Percentiles rank a stretch among this genome's conserved stretches.
Evolutionary conservation across 2,329 filamentous ascomycete genomes (phyloP).

Genomic region (Fusarium sp.): DNA sequence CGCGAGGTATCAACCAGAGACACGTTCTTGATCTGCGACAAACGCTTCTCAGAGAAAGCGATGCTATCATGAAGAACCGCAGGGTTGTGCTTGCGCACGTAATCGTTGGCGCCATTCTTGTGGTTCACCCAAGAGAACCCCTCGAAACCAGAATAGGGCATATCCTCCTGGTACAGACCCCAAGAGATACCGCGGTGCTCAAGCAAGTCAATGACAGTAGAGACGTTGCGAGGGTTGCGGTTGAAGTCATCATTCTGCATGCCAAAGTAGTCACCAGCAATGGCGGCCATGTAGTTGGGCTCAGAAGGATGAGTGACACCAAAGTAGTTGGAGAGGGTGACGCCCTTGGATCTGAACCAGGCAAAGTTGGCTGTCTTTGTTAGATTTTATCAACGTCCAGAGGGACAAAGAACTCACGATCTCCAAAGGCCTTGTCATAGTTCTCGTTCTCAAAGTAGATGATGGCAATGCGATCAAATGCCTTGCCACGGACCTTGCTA

Average conservation of each 20-base stretch:
- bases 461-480: slow-evolving; percentile 77
- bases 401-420: slow-evolving; percentile 59
- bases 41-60: slow-evolving; percentile 67
- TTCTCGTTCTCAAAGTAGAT: slow-evolving; percentile 85
- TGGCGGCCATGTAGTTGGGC: slow-evolving; percentile 75
- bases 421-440: slow-evolving; percentile 72
- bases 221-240: slow-evolving; percentile 69
- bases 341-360: slow-evolving; percentile 46
- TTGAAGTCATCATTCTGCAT: slow-evolving; percentile 70
- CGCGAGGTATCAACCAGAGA: slow-evolving; percentile 55
- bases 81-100: slow-evolving; percentile 86
- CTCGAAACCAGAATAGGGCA: slow-evolving; percentile 81
- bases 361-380: slow-evolving; percentile 38
- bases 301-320: slow-evolving; percentile 74
- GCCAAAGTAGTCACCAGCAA: slow-evolving; percentile 74
- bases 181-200: slow-evolving; percentile 74
- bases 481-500: slow-evolving; percentile 75
- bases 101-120: slow-evolving; percentile 75
- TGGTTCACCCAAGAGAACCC: slow-evolving; percentile 74
- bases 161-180: slow-evolving; percentile 81
- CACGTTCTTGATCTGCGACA: slow-evolving; percentile 80
- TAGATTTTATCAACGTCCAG: not conserved
- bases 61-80: slow-evolving; percentile 75
- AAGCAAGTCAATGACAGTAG: slow-evolving; percentile 76
- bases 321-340: slow-evolving; percentile 52